phyloP scores from a whole-genome alignment of 139 green algal genomes.

The Chlamydomonas schloesseri region DNA sequence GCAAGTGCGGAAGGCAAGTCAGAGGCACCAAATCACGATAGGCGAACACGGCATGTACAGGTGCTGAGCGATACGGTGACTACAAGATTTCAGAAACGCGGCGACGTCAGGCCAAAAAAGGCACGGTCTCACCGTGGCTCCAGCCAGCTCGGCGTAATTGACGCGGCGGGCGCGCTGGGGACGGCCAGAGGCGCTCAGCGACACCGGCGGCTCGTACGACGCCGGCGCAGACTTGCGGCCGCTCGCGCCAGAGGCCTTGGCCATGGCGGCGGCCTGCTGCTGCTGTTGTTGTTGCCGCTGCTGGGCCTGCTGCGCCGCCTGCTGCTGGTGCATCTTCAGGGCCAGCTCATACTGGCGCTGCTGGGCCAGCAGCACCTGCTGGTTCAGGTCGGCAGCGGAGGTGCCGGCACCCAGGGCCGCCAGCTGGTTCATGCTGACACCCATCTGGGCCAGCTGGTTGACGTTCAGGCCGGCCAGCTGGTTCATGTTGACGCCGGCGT shows the following conservation, averaged over 20 bases:
- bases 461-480: not conserved
- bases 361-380: slow-evolving; percentile 25
- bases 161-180: slow-evolving; percentile 26
- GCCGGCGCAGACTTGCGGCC: slow-evolving; percentile 38
- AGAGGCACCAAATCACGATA: not conserved
- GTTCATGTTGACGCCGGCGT: too few species aligned
- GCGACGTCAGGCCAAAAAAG: too few species aligned
- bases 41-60: too few species aligned
- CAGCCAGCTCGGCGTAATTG: slow-evolving; percentile 39
- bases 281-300: not conserved
- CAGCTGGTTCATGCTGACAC: not conserved
- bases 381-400: not conserved
- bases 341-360: slow-evolving; percentile 37
- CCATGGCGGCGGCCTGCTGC: not conserved
- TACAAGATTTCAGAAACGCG: too few species aligned
- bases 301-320: not conserved
- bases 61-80: too few species aligned
- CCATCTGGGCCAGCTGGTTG: not conserved
- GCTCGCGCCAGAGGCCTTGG: not conserved
- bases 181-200: slow-evolving; percentile 18
- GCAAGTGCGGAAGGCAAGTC: too few species aligned
- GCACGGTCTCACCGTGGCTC: not conserved
- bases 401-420: not conserved
- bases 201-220: slow-evolving; percentile 17
- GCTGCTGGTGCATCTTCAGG: slow-evolving; percentile 14